A percentile compares a stretch with the other conserved stretches of the same genome.
Evolutionary conservation across 1,284 basidiomycete species (phyloP).

Genomic region (Phylloporus sp.): DNA sequence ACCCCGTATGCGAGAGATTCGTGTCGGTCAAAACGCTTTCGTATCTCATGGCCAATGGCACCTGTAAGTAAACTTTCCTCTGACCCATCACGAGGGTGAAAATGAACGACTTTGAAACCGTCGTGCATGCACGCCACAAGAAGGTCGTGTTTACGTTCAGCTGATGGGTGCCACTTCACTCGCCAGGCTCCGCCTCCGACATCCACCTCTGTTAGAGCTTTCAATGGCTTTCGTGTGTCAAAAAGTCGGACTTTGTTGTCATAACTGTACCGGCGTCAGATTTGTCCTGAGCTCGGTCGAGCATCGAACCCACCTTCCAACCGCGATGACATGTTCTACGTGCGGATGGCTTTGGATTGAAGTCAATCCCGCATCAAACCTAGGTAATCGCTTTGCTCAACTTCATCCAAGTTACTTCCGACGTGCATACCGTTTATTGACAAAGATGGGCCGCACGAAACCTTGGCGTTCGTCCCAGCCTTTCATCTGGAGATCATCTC

Average conservation of each 20-base stretch:
- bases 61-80: conserved; percentile 17
- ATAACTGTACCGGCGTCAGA: conserved; percentile 65
- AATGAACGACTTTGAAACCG: conserved; percentile 84
- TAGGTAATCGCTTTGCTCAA: conserved; percentile 17
- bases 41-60: conserved; percentile 46
- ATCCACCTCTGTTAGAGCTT: conserved; percentile 67
- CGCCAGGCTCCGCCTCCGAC: conserved; percentile 96
- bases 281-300: not conserved
- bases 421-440: conserved; percentile 72
- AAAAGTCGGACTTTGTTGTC: conserved; percentile 85
- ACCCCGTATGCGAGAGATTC: conserved; percentile 91
- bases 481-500: conserved; percentile 91
- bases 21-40: conserved; percentile 79
- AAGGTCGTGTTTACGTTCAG: conserved; percentile 68
- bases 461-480: conserved; percentile 89
- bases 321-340: conserved; percentile 84
- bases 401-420: not conserved
- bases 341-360: conserved; percentile 87
- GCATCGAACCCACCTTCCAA: conserved; percentile 75
- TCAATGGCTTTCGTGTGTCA: conserved; percentile 76
- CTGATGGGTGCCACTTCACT: conserved; percentile 91
- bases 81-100: conserved; percentile 20
- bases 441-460: conserved; percentile 67
- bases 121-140: conserved; percentile 97
- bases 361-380: conserved; percentile 92